Base-by-base conservation (phyloP, 306 rosid species). In the Citrullus amarus region DNA sequence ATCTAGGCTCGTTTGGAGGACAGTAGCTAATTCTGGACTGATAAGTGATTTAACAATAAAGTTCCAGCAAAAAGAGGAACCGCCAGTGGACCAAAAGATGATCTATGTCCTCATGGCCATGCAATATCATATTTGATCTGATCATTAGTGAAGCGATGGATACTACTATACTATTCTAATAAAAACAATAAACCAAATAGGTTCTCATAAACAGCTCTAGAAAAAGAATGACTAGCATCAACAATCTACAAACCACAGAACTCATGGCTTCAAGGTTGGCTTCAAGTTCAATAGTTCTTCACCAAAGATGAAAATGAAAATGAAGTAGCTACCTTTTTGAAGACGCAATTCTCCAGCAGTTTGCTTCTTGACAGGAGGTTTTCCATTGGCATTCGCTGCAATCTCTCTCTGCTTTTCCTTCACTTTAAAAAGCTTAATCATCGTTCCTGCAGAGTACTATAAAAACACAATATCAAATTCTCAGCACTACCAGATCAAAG, bases 341-440 rank as follows among this genome's bases (percentile, higher is more conserved):
- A 88, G 90, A 25, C 90, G 89, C 46, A 88, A 86, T 71, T 88
- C 89, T 43, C 88, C 91, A n/a, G 91, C 88, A 79, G 63, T 79
- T 79, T 88, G 88, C 84, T 83, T 86, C 79, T 83, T 86, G 36
- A 77, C 80, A 6, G 84, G 88, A 18, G 85, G 34, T 55, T 48
- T 75, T 32, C 91, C 89, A 74, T 83, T 86, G 61, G 89, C 89
- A 69, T 81, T 88, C 74, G 80, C 82, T 46, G 89, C 89, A 58
- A 78, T 76, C 76, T 88, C 89, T 68, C 85, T 86, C 81, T 84
- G 89, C 79, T 84, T 88, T 81, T 88, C 91, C 88, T 88, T 88
- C 70, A 86, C 91, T 70, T 88, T 88, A 79, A 88, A 88, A 34
- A 88, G 87, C 81, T 78, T 84, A 34, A 88, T 88, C 90, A 88